These are phyloP conservation scores for Xylaria sp. DNA, from an alignment of 2,329 filamentous ascomycete species.

Conservation along the genomic window DNA sequence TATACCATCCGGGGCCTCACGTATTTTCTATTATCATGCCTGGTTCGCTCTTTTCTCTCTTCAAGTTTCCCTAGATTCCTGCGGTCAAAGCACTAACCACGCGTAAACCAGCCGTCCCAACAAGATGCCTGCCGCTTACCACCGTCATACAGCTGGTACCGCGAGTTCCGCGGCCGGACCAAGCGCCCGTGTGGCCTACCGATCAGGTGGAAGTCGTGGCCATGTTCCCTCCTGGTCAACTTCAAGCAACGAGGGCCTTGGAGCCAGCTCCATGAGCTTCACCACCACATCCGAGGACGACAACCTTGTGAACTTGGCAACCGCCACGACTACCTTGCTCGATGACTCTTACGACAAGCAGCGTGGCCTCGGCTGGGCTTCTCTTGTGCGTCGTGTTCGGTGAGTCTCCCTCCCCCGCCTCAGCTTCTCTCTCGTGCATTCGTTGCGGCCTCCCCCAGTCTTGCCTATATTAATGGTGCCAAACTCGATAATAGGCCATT, in stretches of 20 bases:
- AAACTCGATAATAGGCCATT: constrained; percentile 39
- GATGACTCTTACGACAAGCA: constrained; percentile 35
- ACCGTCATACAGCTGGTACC: constrained; percentile 32
- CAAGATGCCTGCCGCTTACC: constrained; percentile 33
- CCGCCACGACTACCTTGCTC: constrained; percentile 32
- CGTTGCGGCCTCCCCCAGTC: constrained; percentile 10
- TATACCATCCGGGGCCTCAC: not conserved
- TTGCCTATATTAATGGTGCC: constrained; percentile 45
- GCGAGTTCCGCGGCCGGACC: constrained; percentile 20
- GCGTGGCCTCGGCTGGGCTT: constrained; percentile 35
- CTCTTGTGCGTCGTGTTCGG: constrained; percentile 43
- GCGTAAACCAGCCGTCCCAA: not conserved
- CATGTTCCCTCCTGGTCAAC: constrained; percentile 36
- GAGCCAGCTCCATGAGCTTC: constrained; percentile 29
- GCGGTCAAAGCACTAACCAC: constrained; percentile 5
- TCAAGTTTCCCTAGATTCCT: not conserved
- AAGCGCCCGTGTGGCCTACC: constrained; percentile 23
- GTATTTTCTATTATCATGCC: not conserved
- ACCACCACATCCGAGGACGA: constrained; percentile 27
- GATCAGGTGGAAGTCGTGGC: constrained; percentile 16
- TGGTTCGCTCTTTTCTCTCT: not conserved
- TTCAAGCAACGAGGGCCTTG: constrained; percentile 40
- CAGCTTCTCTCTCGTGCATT: not conserved
- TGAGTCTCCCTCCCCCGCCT: constrained; percentile 35
- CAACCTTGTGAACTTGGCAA: constrained; percentile 18